Evolutionary conservation across 2,329 filamentous ascomycete species (phyloP), one percentile per base, ranked within the genome.

Genomic region (Exophiala aquamarina): DNA sequence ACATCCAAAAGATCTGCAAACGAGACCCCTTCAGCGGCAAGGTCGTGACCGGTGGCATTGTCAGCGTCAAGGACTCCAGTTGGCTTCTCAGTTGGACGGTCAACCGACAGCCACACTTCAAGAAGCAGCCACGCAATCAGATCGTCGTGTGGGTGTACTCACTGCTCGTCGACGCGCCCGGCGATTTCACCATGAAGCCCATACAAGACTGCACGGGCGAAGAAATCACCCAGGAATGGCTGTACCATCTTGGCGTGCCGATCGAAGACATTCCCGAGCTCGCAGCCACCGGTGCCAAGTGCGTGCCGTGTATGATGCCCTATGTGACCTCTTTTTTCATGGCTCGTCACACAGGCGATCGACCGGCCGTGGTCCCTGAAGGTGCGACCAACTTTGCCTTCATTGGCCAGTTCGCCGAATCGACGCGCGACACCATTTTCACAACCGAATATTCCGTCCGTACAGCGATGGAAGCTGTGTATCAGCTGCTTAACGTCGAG

Each of bases 381-480:
- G 63, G 62, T 4, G 61, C 61, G 18, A 60, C 52, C 17, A 73
- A 72, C 55, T 54, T 71, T 37, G 70, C 64, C 1, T 58, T 71
- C 15, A 57, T 72, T 26, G 69, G 70, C 10, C 69, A 71, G 53
- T 73, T 67, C 57, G 69, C 69, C 14, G 70, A 71, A 55, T 67
- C 69, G 17, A 58, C 59, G 9, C 59, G 63, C 20, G 69, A 72
- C 52, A 64, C 60, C 21, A 67, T 68, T 18, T 66, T 67, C 39
- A 67, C 62, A 6, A 65, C 65, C 35, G 68, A 72, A 49, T 72
- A 72, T 55, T 66, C 63, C 44, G 58, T 67, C 3, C 52, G 59
- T 17, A 56, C 56, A 13, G 68, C 64, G 18, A 66, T 69, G 60
- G 61, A 65, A 55, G 68, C 69, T 1, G 66, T 70, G 4, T 52